Base-by-base conservation (phyloP, 306 rosid species). In the Dalbergia cochinchinensis region DNA sequence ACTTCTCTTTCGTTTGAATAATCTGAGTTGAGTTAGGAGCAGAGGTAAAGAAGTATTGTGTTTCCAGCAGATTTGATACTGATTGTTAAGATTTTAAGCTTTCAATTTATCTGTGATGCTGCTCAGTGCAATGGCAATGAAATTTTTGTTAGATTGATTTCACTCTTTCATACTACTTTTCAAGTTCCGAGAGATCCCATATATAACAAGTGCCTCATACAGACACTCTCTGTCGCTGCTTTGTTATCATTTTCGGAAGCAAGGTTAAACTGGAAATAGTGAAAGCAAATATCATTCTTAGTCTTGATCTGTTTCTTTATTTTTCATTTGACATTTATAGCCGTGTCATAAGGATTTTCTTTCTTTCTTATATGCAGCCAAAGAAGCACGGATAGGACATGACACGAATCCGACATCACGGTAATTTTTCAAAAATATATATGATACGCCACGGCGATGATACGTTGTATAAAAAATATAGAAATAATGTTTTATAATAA, bases 151-250 rank as follows among this genome's bases (percentile, higher is more conserved):
- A n/a, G 31, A 33, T 65, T 65, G 26, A 71, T 66, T 71, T 72
- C 8, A 47, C 39, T 16, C 19, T 55, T 60, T 66, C 7, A 34
- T 44, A 31, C 64, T 31, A 13, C 64, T 16, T 60, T 59, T 94
- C 83, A 85, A 84, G 64, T 92, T 90, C 81, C 97, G 88, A 9
- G 73, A 89, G 31, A 26, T 3, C 87, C 94, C 60, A 82, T 92
- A 20, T 20, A 20, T 20, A 20, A 20, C 95, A 9, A 91, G 92
- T 1, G 92, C 89, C 14, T 94, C 98, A 45, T 94, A 97, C 66
- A 94, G 85, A 84, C 85, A 85, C 86, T 94, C 90, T 71, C 82
- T 74, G 26, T 89, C 96, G 2, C 77, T 92, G 90, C 94, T 94
- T 66, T 92, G 84, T 87, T 92, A 94, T 83, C 90, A 85, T 82